Base-by-base conservation (phyloP, 768 basidiomycete species). In the Tylopilus sp. region DNA sequence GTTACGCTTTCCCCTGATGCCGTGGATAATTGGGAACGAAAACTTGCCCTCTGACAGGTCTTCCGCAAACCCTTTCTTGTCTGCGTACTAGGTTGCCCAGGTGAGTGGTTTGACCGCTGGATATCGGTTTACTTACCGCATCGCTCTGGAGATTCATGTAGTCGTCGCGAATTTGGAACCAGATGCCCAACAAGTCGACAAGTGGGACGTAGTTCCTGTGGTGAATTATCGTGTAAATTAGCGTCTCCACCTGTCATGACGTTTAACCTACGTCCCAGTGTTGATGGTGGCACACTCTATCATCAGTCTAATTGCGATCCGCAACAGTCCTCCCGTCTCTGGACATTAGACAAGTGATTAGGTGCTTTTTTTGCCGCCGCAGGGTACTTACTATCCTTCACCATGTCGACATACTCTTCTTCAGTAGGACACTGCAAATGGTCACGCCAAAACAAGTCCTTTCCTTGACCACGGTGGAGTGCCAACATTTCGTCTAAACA, bases 11-110 rank as follows among this genome's bases (percentile, higher is more conserved):
- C 89, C 81, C 28, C 88, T 84, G 43, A 98, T 86, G 19, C 89
- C 85, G 68, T 98, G 96, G 1, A 98, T 86, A 29, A 98, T 78
- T 0, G 94, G 95, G 72, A 98, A 98, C 4, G 92, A 95, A 75
- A 98, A 98, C 69, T 98, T 98, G 8, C 96, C 96, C 72, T 98
- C 96, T 0, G 91, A 87, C 14, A 98, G 76, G 66, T 98, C 96
- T 70, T 98, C 95, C 0, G 89, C 90, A 68, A 91, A 96, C 3
- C 89, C 89, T 66, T 91, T 91, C 66, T 87, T 89, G 38, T 81
- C 80, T 3, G 84, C 75, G 64, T 98, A 98, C 92, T 96, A 42
- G 5, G 28, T 10, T 38, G 41, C n/a, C 36, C 17, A 29, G 22
- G 16, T 42, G 17, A 50, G 29, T 22, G 28, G 17, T 13, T 25